phyloP scores from a whole-genome alignment of 139 green algal genomes.

The Ulvella scutata region DNA sequence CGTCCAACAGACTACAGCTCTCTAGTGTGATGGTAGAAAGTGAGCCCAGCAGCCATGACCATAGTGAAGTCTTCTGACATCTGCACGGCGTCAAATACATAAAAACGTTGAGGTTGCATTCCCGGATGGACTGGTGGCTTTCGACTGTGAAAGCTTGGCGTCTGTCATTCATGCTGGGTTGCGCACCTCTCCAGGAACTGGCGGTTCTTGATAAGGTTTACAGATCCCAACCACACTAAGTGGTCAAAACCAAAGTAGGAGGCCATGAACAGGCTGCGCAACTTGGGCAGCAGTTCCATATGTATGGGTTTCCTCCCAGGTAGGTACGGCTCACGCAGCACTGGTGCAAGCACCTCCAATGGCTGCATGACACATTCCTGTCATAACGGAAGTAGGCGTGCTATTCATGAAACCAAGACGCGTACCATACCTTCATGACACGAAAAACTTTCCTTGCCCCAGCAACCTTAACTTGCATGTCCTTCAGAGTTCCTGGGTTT shows the following conservation, averaged over 20 bases:
- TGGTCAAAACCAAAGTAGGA: constrained; percentile 90
- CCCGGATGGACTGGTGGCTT: neutral
- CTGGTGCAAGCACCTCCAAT: constrained; percentile 50
- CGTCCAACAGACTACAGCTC: neutral
- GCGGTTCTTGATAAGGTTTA: constrained; percentile 64
- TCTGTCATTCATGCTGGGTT: neutral
- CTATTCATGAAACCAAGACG: neutral
- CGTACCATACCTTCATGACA: constrained; percentile 44
- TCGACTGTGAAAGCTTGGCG: neutral
- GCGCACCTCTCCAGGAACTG: constrained; percentile 25
- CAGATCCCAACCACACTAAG: constrained; percentile 76
- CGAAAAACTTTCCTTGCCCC: constrained; percentile 81
- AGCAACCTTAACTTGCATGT: constrained; percentile 72
- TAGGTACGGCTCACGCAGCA: constrained; percentile 51
- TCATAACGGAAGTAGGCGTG: neutral
- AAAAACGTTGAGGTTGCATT: neutral
- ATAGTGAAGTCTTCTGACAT: constrained; percentile 39
- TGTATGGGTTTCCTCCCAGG: constrained; percentile 38
- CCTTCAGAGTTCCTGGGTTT: constrained; percentile 67
- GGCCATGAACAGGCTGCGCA: constrained; percentile 60
- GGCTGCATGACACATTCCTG: constrained; percentile 30
- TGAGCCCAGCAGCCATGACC: constrained; percentile 38
- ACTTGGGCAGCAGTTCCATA: constrained; percentile 62
- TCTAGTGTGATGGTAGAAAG: constrained; percentile 28
- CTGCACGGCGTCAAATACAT: neutral